Evolutionary conservation across 2,329 filamentous ascomycete species (phyloP), one percentile per base, ranked within the genome.

Genomic region (Arthroderma sp.): DNA sequence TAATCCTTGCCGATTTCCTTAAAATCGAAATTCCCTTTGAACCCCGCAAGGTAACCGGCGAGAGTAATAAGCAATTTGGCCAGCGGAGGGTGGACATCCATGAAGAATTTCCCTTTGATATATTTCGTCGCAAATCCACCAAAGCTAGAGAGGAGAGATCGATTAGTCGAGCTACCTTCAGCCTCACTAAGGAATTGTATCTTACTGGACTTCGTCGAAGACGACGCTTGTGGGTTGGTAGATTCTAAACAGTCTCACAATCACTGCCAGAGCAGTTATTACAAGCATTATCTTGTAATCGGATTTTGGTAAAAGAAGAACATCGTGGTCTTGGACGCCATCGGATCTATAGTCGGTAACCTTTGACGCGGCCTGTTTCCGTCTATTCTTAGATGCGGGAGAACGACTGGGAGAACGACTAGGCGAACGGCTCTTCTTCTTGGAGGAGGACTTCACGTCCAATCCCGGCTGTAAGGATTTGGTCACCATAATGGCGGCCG

Each of bases 1-100:
- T 98, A 98, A 65, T 98, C 91, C 70, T 96, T 95, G 65, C 91
- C 91, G 66, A 98, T 98, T 55, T 98, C 88, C 72, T 96, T 98
- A 73, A 98, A 98, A 65, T 96, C 91, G 62, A 98, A 98, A 51
- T 86, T 75, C 52, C 91, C 91, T 60, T 95, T 78, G 64, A 96
- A 98, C 44, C 91, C 91, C 57, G 88, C 91, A 51, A 95, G 67
- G 81, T 84, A 98, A 55, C 89, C 91, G 51, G 88, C 87, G 49
- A 98, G 77, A 43, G 91, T 94, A 58, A 98, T 89, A 54, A 98
- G 80, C 61, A 98, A 78, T 72, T 98, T 98, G 53, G 91, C 91
- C 49, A 98, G 75, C 38, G 91, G 91, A 30, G 91, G 91, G 62
- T 98, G 91, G n/a, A 98, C 91, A 62, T 98, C 91, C 91, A 98